Evolutionary conservation across 2,329 filamentous ascomycete genomes (phyloP).

Genomic region (Pezicula radicicola): DNA sequence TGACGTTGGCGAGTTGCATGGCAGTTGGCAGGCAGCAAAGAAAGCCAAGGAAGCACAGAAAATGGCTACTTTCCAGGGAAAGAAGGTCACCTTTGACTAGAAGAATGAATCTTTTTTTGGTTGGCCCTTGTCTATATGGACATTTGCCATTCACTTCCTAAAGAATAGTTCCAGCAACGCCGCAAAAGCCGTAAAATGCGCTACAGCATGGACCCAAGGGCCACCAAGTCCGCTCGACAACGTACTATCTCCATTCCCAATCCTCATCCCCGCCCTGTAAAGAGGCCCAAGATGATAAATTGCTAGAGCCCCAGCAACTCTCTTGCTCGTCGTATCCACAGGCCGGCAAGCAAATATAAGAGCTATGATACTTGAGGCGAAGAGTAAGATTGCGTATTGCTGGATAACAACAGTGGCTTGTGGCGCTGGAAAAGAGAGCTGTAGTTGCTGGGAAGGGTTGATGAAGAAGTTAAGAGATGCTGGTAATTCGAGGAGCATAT

Average conservation of each 20-base stretch:
- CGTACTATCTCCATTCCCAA: slow-evolving; percentile 4
- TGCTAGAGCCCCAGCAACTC: slow-evolving; percentile 30
- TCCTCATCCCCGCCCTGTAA: slow-evolving; percentile 21
- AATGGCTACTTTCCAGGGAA: slow-evolving; percentile 50
- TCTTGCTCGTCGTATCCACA: slow-evolving; percentile 24
- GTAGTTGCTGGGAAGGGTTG: slow-evolving; percentile 25
- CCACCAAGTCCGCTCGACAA: slow-evolving; percentile 16
- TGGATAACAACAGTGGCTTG: slow-evolving; percentile 31
- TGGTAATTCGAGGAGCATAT: slow-evolving; percentile 32
- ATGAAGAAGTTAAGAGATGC: slow-evolving; percentile 34
- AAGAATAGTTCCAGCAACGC: too few species aligned
- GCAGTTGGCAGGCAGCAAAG: slow-evolving; percentile 57
- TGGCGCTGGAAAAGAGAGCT: slow-evolving; percentile 25
- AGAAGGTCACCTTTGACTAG: slow-evolving; percentile 50
- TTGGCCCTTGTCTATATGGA: too few species aligned
- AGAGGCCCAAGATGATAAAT: slow-evolving; percentile 32
- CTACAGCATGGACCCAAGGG: slow-evolving; percentile 21
- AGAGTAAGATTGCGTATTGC: slow-evolving; percentile 35
- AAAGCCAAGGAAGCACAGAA: slow-evolving; percentile 55
- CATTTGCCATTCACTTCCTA: too few species aligned
- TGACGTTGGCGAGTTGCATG: slow-evolving; percentile 53
- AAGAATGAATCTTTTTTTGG: too few species aligned
- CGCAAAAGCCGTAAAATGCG: slow-evolving; percentile 14
- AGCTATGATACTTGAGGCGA: slow-evolving; percentile 31
- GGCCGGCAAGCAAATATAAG: slow-evolving; percentile 25